Evolutionary conservation across 2,329 filamentous ascomycete species (phyloP).

Genomic region (Paracamarosporium sp.): DNA sequence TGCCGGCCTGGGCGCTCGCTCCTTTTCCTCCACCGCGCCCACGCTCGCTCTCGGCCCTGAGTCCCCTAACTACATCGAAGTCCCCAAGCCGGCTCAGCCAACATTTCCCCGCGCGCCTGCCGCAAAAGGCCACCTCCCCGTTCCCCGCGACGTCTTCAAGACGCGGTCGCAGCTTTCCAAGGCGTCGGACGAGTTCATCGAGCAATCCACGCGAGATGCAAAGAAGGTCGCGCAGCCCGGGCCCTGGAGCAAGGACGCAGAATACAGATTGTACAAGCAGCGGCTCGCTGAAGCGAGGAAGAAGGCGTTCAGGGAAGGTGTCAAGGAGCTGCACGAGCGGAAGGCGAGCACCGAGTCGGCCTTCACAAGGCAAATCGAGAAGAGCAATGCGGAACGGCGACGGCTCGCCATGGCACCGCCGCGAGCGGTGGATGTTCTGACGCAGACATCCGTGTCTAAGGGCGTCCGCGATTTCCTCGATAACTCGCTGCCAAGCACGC

Average conservation of each 20-base stretch:
- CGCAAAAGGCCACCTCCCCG: conserved; percentile 80
- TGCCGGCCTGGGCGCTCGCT: conserved; percentile 18
- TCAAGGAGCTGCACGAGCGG: conserved; percentile 69
- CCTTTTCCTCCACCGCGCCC: conserved; percentile 57
- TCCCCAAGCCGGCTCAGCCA: conserved; percentile 79
- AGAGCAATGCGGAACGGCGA: conserved; percentile 55
- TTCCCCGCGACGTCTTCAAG: conserved; percentile 80
- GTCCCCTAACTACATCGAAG: conserved; percentile 84
- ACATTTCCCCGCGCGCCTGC: conserved; percentile 56
- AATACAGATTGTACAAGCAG: conserved; percentile 70
- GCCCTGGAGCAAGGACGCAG: conserved; percentile 50
- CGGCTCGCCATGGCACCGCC: conserved; percentile 67
- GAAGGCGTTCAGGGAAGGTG: conserved; percentile 72
- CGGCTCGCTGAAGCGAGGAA: conserved; percentile 76
- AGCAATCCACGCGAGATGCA: conserved; percentile 64
- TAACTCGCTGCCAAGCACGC: conserved; percentile 34
- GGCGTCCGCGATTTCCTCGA: conserved; percentile 43
- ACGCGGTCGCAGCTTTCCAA: conserved; percentile 56
- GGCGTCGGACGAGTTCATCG: conserved; percentile 66
- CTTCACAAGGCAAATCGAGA: conserved; percentile 27
- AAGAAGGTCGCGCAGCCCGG: conserved; percentile 42
- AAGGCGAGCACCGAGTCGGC: conserved; percentile 34
- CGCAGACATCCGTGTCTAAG: conserved; percentile 36
- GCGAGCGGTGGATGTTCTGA: conserved; percentile 64
- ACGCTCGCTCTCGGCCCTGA: conserved; percentile 72